phyloP scores from a whole-genome alignment of 2,329 filamentous ascomycete species.

The Apiospora kogelbergensis region DNA sequence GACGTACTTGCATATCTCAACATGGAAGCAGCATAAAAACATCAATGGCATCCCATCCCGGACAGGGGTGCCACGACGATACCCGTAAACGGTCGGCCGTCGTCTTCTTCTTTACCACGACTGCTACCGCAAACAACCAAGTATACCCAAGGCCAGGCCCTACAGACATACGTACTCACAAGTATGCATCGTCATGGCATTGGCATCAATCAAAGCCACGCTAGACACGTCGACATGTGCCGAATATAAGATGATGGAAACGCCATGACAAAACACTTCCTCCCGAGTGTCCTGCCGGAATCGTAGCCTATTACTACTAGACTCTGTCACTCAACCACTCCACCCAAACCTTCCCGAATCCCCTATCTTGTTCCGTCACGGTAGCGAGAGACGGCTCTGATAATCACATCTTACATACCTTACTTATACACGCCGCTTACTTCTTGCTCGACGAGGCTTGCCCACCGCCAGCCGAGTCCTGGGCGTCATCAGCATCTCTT shows the following conservation, averaged over 20 bases:
- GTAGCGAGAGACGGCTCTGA: background rate
- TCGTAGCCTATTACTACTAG: background rate
- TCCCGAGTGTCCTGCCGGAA: background rate
- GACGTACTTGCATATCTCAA: slow-evolving; percentile 1
- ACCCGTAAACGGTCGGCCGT: background rate
- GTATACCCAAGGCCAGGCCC: background rate
- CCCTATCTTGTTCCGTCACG: background rate
- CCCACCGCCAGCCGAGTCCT: background rate
- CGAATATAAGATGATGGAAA: slow-evolving; percentile 7
- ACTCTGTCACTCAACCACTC: background rate
- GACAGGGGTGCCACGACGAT: background rate
- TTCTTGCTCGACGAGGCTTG: background rate
- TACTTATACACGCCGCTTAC: background rate
- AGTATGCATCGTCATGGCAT: slow-evolving; percentile 10
- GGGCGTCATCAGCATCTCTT: background rate
- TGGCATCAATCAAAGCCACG: slow-evolving; percentile 4
- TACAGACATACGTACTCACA: background rate
- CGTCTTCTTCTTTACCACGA: background rate
- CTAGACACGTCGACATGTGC: slow-evolving; percentile 10
- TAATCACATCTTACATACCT: background rate
- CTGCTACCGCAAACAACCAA: background rate
- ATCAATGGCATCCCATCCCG: background rate
- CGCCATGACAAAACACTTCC: slow-evolving; percentile 6
- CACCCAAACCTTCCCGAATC: background rate
- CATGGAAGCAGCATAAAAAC: background rate